Evolutionary conservation across 768 basidiomycete species (phyloP).

Genomic region (Fistulinella prunicolor): DNA sequence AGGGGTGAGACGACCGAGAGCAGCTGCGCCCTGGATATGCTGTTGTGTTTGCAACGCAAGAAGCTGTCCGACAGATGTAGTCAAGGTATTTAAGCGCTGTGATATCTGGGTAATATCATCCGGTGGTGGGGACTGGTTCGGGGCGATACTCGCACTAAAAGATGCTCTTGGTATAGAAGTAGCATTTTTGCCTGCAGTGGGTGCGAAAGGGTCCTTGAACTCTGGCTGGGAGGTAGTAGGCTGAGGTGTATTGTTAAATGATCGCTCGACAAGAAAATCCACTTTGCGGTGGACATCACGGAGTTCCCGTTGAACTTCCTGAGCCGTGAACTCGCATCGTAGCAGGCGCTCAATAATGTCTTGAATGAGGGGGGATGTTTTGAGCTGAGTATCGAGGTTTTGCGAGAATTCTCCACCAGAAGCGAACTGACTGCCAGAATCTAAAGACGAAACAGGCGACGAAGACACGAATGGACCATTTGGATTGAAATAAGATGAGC

Average conservation of each 20-base stretch:
- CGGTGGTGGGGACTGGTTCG: conserved; percentile 61
- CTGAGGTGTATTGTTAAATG: conserved; percentile 34
- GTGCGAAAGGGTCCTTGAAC: conserved; percentile 79
- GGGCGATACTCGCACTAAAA: conserved; percentile 62
- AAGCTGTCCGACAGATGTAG: conserved; percentile 82
- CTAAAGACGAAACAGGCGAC: conserved; percentile 77
- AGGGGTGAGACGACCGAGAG: conserved; percentile 32
- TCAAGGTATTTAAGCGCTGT: conserved; percentile 73
- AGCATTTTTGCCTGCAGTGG: conserved; percentile 33
- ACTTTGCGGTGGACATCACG: conserved; percentile 76
- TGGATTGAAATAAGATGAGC: conserved; percentile 43
- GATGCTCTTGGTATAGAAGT: conserved; percentile 56
- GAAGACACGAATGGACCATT: conserved; percentile 53
- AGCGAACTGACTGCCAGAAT: conserved; percentile 65
- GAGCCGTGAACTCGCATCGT: conserved; percentile 65
- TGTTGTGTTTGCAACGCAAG: conserved; percentile 77
- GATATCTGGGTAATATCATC: conserved; percentile 78
- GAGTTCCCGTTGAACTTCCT: conserved; percentile 73
- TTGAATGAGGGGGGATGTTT: conserved; percentile 68
- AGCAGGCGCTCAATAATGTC: conserved; percentile 74
- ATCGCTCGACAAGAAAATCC: conserved; percentile 69
- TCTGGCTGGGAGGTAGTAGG: conserved; percentile 51
- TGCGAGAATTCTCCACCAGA: conserved; percentile 44
- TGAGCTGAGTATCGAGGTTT: conserved; percentile 71
- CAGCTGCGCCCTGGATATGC: conserved; percentile 48